Percentiles rank a stretch among this genome's conserved stretches.
Conservation (phyloP, 2,329 filamentous ascomycete species). For the Fusarium virguliforme region DNA sequence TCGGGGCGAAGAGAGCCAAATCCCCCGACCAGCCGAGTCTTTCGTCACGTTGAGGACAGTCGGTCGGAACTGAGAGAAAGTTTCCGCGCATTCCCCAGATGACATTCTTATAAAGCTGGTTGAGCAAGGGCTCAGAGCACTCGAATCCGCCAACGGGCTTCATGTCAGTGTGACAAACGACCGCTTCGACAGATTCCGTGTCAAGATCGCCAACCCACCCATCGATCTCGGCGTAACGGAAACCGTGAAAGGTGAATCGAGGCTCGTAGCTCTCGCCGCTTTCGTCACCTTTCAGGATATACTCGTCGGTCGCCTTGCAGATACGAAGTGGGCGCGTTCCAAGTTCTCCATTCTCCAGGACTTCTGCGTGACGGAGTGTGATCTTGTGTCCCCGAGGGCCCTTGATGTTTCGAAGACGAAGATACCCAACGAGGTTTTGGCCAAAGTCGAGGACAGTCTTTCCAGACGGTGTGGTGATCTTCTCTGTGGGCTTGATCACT, state of each 20-base stretch:
- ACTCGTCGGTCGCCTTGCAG: constrained; percentile 35
- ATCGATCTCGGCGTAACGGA: constrained; percentile 66
- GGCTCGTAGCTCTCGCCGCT: constrained; percentile 59
- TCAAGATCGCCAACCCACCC: constrained; percentile 56
- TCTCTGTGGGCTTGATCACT: constrained; percentile 22
- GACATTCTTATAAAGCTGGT: constrained; percentile 68
- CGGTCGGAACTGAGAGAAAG: constrained; percentile 70
- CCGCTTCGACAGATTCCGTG: constrained; percentile 45
- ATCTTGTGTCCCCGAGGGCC: constrained; percentile 60
- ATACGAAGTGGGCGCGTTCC: constrained; percentile 47
- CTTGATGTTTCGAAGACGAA: constrained; percentile 58
- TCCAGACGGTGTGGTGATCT: constrained; percentile 56
- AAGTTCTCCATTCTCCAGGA: constrained; percentile 66
- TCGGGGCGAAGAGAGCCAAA: constrained; percentile 65
- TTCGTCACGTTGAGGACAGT: constrained; percentile 71
- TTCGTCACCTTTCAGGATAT: constrained; percentile 32
- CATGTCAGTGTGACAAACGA: constrained; percentile 68
- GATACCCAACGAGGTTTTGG: constrained; percentile 70
- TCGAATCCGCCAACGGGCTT: constrained; percentile 64
- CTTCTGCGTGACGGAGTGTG: constrained; percentile 68
- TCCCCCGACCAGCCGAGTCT: constrained; percentile 69
- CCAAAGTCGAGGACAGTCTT: constrained; percentile 71
- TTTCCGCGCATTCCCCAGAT: constrained; percentile 72
- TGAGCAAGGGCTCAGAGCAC: constrained; percentile 68
- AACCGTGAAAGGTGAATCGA: constrained; percentile 70